Evolutionary conservation across 2,329 filamentous ascomycete genomes (phyloP).

Genomic region (Chrysoporthe cubensis): DNA sequence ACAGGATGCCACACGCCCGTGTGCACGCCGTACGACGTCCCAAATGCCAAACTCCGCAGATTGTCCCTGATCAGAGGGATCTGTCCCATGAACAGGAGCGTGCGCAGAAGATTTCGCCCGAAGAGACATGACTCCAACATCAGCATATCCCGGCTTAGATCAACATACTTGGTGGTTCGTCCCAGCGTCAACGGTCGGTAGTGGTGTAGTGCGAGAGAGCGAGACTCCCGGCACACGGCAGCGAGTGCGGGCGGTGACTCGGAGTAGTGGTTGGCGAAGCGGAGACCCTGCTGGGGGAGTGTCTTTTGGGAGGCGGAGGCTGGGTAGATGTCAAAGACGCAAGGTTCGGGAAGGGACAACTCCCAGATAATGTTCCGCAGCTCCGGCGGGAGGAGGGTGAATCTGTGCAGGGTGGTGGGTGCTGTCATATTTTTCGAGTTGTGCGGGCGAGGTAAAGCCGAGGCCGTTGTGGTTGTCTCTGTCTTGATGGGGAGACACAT

Average conservation of each 20-base stretch:
- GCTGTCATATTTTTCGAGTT: neutral
- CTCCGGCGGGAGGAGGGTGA: slow-evolving; percentile 46
- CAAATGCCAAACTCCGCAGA: slow-evolving; percentile 47
- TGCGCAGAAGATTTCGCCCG: slow-evolving; percentile 50
- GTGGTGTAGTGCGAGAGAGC: slow-evolving; percentile 46
- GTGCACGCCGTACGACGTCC: slow-evolving; percentile 51
- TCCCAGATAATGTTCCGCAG: slow-evolving; percentile 52
- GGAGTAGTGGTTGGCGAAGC: slow-evolving; percentile 51
- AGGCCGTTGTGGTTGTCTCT: neutral
- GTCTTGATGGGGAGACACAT: neutral
- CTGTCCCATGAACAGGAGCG: slow-evolving; percentile 50
- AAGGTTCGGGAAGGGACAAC: slow-evolving; percentile 47
- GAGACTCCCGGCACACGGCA: slow-evolving; percentile 49
- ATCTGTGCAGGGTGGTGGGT: slow-evolving; percentile 34
- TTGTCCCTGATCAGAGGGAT: slow-evolving; percentile 48
- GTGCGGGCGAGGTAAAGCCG: neutral
- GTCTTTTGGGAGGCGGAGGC: slow-evolving; percentile 47
- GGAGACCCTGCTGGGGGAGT: slow-evolving; percentile 45
- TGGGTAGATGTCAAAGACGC: slow-evolving; percentile 53
- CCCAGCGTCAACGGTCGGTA: slow-evolving; percentile 51
- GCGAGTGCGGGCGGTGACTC: slow-evolving; percentile 50
- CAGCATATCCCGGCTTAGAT: slow-evolving; percentile 50
- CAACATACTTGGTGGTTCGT: slow-evolving; percentile 50
- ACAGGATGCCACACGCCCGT: slow-evolving; percentile 51
- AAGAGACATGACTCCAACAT: slow-evolving; percentile 53